Evolutionary conservation across 345 rosid genomes (phyloP), one percentile per base, ranked within the genome.

Genomic region (Anastatica hierochuntica): DNA sequence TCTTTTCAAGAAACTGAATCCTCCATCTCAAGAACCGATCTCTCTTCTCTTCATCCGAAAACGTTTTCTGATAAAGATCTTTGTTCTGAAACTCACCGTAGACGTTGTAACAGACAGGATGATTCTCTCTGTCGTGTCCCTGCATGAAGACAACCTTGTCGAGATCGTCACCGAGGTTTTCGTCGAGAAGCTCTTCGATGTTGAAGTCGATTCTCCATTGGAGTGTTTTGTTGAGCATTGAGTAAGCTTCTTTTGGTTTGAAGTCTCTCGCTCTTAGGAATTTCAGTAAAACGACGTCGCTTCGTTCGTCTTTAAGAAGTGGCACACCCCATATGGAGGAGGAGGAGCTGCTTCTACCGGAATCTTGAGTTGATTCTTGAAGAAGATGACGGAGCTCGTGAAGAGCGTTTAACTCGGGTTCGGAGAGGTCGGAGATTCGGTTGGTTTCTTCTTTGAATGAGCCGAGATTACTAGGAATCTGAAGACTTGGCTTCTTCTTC

Each of bases 251-350:
- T 60, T 70, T 73, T 1, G 63, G 79, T 56, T 77, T 84, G 63
- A 90, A 90, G 52, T 90, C 98, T 53, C 95, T 78, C 0, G 98
- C 98, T 38, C 95, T 68, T 14, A 87, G 49, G 70, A 82, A 84
- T 48, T 87, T 87, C 12, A 90, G 62, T 7, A 90, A 72, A 60
- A 90, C 75, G 57, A 80, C 81, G 53, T 90, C 88, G 62, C 72
- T 80, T 58, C 69, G 51, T n/a, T 84, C 82, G 71, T 90, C 94
- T 44, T 70, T 67, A 12, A 87, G 77, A 40, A 90, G 85, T 4
- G 94, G 88, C 29, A 87, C 71, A 6, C 98, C 85, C 85, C 89
- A 84, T 20, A 84, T 75, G 31, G 61, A 30, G 79, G 56, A 1
- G 8, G n/a, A n/a, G n/a, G n/a, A n/a, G n/a, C n/a, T n/a, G n/a